Conservation (phyloP, 306 rosid species). For the Casuarina equisetifolia region DNA sequence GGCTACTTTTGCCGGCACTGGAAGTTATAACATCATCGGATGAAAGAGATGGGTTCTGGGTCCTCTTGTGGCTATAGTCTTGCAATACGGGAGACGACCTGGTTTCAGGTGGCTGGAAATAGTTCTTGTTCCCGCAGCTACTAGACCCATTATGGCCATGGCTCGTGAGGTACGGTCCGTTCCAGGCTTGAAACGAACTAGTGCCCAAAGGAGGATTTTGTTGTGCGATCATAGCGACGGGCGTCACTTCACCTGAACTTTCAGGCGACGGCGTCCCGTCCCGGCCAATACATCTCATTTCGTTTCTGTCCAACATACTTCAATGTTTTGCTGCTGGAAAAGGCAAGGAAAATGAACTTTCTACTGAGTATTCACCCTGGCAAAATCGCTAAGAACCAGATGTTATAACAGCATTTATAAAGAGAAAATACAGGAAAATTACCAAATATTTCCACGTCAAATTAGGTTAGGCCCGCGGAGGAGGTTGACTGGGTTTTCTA, state of each 20-base stretch:
- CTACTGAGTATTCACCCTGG: neutral
- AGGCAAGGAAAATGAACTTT: neutral
- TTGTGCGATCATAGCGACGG: slow-evolving; percentile 11
- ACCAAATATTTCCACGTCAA: slow-evolving; percentile 22
- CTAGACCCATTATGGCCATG: neutral
- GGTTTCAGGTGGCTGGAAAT: neutral
- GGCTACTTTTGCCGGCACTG: neutral
- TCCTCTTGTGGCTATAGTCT: neutral
- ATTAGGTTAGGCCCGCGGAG: neutral
- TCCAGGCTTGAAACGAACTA: slow-evolving; percentile 13
- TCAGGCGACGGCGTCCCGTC: slow-evolving; percentile 5
- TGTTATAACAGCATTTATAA: slow-evolving; percentile 1
- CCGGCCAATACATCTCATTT: neutral
- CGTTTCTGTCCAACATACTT: slow-evolving; percentile 17
- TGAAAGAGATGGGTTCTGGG: neutral
- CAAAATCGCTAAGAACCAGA: neutral
- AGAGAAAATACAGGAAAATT: slow-evolving; percentile 18
- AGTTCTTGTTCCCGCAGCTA: neutral
- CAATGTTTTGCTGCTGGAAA: neutral
- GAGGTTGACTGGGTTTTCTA: too few relatives aligned
- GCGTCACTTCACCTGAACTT: slow-evolving; percentile 1
- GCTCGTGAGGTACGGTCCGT: neutral
- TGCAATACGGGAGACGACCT: neutral
- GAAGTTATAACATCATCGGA: neutral
- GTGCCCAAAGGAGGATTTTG: slow-evolving; percentile 5